A percentile compares a stretch with the other conserved stretches of the same genome.
Conservation (phyloP, 768 basidiomycete species). For the Russula sp. region DNA sequence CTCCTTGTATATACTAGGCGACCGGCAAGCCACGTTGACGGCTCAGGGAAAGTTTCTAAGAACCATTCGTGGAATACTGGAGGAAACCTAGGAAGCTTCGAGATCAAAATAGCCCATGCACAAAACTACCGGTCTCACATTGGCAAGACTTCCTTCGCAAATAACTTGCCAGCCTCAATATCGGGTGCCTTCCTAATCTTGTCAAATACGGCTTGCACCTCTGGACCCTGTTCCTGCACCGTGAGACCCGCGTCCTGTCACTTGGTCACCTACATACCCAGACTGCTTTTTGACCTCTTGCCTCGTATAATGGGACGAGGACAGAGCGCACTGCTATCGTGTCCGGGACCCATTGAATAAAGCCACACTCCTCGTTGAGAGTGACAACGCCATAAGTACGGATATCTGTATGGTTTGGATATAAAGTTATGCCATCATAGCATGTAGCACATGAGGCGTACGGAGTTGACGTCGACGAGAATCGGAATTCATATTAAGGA, state of each 20-base stretch:
- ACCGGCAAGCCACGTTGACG: conserved; percentile 88
- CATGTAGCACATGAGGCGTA: conserved; percentile 41
- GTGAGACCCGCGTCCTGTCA: conserved; percentile 1
- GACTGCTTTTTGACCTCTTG: conserved; percentile 40
- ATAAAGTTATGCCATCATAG: conserved; percentile 1
- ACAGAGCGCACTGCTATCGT: conserved; percentile 80
- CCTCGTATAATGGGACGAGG: conserved; percentile 63
- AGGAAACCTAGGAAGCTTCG: conserved; percentile 49
- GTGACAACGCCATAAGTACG: conserved; percentile 99
- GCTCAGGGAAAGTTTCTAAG: conserved; percentile 93
- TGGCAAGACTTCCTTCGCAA: conserved; percentile 53
- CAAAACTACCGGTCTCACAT: conserved; percentile 42
- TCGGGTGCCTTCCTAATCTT: conserved; percentile 52
- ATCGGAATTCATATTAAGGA: conserved; percentile 91
- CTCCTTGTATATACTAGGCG: conserved; percentile 86
- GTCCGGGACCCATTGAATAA: conserved; percentile 98
- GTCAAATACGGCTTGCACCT: conserved; percentile 48
- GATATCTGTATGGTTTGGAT: conserved; percentile 59
- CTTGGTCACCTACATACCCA: conserved; percentile 45
- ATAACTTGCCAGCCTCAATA: conserved; percentile 51
- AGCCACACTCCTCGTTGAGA: conserved; percentile 94
- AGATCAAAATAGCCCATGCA: background rate
- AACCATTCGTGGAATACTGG: conserved; percentile 98
- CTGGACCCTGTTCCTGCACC: conserved; percentile 38
- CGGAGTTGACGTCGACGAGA: conserved; percentile 87